Evolutionary conservation across 179 eudicot species (phyloP).

Genomic region (Beta corolliflora): DNA sequence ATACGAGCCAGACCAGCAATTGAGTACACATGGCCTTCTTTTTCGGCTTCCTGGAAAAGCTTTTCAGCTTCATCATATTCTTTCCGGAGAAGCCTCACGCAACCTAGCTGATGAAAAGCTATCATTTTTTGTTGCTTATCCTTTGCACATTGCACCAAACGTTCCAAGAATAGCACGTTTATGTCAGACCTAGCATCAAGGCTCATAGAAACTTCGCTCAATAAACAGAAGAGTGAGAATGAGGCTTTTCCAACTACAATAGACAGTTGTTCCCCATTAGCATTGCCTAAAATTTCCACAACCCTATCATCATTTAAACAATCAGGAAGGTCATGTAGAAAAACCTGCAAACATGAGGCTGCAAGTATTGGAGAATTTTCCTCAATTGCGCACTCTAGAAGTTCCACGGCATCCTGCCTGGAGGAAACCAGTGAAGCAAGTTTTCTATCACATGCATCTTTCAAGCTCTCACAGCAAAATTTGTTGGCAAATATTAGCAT

Average conservation of each 20-base stretch:
- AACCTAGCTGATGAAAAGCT: conserved; percentile 84
- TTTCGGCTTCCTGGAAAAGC: conserved; percentile 65
- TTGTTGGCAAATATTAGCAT: conserved; percentile 79
- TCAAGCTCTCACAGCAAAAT: conserved; percentile 88
- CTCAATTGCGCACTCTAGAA: conserved; percentile 81
- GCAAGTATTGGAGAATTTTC: conserved; percentile 85
- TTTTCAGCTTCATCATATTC: conserved; percentile 70
- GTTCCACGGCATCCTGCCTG: conserved; percentile 73
- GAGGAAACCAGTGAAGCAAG: conserved; percentile 71
- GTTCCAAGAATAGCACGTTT: conserved; percentile 57
- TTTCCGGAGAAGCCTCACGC: conserved; percentile 70
- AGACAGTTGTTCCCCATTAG: conserved; percentile 53
- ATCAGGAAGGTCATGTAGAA: conserved; percentile 82
- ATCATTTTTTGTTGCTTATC: conserved; percentile 59
- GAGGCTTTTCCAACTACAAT: conserved; percentile 76
- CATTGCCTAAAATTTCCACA: conserved; percentile 60
- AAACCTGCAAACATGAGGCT: conserved; percentile 87
- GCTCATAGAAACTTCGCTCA: conserved; percentile 77
- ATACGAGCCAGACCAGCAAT: conserved; percentile 75
- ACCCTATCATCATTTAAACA: conserved; percentile 64
- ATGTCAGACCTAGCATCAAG: conserved; percentile 64
- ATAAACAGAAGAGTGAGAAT: conserved; percentile 71
- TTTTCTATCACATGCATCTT: conserved; percentile 84
- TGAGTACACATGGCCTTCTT: conserved; percentile 82
- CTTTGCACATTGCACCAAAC: conserved; percentile 62